Evolutionary conservation across 1,139 yeast genomes (phyloP).

Genomic region (Suhomyces wounanorum): DNA sequence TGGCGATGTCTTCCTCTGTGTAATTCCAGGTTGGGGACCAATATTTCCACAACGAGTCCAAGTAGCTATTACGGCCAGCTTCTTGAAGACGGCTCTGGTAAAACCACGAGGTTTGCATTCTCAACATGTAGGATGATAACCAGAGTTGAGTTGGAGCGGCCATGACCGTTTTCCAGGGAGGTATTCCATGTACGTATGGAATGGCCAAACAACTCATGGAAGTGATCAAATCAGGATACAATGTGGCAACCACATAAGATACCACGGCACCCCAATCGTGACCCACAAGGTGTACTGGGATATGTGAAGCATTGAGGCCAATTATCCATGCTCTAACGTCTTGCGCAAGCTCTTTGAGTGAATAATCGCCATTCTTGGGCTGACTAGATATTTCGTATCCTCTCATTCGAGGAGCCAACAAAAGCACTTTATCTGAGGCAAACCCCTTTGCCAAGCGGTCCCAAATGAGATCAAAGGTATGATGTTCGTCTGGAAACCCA

Average conservation of each 20-base stretch:
- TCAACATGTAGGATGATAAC: constrained; percentile 41
- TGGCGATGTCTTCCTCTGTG: constrained; percentile 27
- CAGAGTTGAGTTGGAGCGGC: constrained; percentile 40
- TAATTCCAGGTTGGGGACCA: constrained; percentile 49
- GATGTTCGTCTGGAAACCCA: constrained; percentile 47
- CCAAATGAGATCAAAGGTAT: constrained; percentile 31
- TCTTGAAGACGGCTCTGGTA: constrained; percentile 26
- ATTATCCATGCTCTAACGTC: constrained; percentile 42
- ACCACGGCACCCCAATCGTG: constrained; percentile 53
- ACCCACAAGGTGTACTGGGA: constrained; percentile 45
- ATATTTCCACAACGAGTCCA: constrained; percentile 38
- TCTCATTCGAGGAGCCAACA: constrained; percentile 42
- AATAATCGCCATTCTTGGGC: constrained; percentile 30
- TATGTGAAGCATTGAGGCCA: constrained; percentile 21
- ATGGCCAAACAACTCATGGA: constrained; percentile 44
- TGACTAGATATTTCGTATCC: constrained; percentile 45
- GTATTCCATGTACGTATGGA: constrained; percentile 37
- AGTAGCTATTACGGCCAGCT: constrained; percentile 27
- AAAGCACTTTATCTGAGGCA: constrained; percentile 23
- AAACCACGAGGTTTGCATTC: constrained; percentile 38
- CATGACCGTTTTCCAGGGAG: constrained; percentile 30
- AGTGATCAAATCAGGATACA: constrained; percentile 39
- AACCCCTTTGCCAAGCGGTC: constrained; percentile 25
- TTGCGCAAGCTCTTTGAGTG: constrained; percentile 33
- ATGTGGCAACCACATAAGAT: constrained; percentile 37